phyloP scores from a whole-genome alignment of 73 alveolate genomes.

The Tetrahymena malaccensis region DNA sequence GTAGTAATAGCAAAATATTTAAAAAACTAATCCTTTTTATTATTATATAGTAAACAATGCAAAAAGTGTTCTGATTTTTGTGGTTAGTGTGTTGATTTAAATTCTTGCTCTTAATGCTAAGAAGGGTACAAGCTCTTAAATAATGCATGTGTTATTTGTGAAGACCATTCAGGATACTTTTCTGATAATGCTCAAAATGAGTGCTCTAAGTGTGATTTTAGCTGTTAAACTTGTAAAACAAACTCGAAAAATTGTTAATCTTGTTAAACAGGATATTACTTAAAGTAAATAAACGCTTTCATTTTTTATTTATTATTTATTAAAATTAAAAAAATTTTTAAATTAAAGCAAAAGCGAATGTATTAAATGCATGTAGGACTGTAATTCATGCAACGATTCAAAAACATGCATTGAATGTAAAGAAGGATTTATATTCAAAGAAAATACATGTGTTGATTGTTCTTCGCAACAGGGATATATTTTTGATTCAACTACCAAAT shows the following conservation, averaged over 20 bases:
- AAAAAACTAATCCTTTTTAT: too few species aligned
- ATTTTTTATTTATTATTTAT: too few species aligned
- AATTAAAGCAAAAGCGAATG: neutral
- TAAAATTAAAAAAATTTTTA: too few species aligned
- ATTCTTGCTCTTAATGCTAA: too few species aligned
- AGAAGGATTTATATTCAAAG: too few species aligned
- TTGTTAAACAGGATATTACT: neutral
- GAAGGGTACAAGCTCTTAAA: too few species aligned
- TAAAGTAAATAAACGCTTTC: too few species aligned
- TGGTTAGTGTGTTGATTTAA: too few species aligned
- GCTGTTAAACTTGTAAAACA: neutral
- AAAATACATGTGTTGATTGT: neutral
- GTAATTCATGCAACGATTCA: neutral
- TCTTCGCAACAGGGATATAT: neutral
- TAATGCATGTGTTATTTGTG: neutral
- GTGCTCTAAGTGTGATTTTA: neutral
- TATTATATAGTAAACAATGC: too few species aligned
- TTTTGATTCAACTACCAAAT: neutral
- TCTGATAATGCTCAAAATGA: neutral
- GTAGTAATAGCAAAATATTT: too few species aligned
- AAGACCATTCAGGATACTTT: neutral
- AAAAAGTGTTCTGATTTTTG: too few species aligned
- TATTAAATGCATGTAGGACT: neutral
- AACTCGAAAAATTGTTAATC: neutral
- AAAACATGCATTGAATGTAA: neutral